Base-by-base conservation (phyloP, 208 protist genomes). In the Trypanosoma mega region DNA sequence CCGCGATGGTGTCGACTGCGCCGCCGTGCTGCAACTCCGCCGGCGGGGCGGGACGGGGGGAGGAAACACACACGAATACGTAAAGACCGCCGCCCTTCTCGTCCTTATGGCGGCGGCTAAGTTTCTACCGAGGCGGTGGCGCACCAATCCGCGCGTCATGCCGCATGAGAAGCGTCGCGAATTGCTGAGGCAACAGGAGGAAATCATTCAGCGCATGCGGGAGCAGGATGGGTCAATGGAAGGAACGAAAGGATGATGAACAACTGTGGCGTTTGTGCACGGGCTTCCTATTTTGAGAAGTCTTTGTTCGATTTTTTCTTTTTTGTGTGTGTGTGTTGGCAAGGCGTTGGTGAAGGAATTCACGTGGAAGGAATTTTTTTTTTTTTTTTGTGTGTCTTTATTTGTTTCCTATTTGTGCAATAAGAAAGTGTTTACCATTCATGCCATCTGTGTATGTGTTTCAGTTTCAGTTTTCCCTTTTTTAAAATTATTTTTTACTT, bases 121-220 rank as follows among this genome's bases (percentile, higher is more conserved):
- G n/a, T n/a, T n/a, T n/a, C n/a, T n/a, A n/a, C n/a, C 24, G 29
- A 6, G 59, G 54, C 21, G 72, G 65, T 24, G 76, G 52, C 27
- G 34, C 20, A 39, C 33, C 12, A 61, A 56, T 3, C 54, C 61
- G 8, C 65, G 18, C 1, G 58, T 55, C 45, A 57, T 85, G 16
- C 71, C 78, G 9, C 18, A 65, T 20, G 50, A 34, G 16, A 61
- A 51, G 21, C 46, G 74, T 9, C 58, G 51, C 9, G 67, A 87
- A 29, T 58, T 91, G 24, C 49, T 86, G 18, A 53, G 48, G 20
- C 59, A 73, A 43, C 77, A 87, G 69, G 66, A 49, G 2, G 71
- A 80, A 9, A 82, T 89, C 43, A 85, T 93, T 51, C 56, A 54
- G 23, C 44, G 71, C 45, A 93, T 93, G 86, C 89, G 86, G 46